Evolutionary conservation across 345 rosid genomes (phyloP).

Genomic region (Draba incana): DNA sequence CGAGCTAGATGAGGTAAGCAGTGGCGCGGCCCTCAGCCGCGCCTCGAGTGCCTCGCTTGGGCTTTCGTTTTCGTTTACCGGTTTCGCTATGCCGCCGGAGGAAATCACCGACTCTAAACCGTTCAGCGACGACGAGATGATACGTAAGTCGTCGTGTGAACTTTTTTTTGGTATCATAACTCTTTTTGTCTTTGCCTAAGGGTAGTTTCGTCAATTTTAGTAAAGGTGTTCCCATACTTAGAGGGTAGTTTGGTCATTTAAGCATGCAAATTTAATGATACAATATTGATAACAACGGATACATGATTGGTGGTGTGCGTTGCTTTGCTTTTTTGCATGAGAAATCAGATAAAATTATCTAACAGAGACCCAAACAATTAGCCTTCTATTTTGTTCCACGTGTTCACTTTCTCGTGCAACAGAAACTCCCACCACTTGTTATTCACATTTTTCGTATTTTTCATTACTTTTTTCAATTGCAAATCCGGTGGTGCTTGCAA

Average conservation of each 20-base stretch:
- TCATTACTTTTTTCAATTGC: constrained; percentile 22
- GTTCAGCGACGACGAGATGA: constrained; percentile 91
- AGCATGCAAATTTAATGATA: background rate
- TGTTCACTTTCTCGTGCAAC: constrained; percentile 42
- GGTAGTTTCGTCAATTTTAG: constrained; percentile 14
- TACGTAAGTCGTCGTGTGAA: constrained; percentile 60
- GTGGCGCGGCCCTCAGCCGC: constrained; percentile 89
- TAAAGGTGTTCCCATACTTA: constrained; percentile 3
- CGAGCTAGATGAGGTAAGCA: constrained; percentile 75
- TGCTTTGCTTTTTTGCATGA: constrained; percentile 40
- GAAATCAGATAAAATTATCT: constrained; percentile 29
- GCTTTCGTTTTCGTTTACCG: constrained; percentile 91
- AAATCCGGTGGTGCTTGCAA: constrained; percentile 30
- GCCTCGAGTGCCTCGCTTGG: constrained; percentile 97
- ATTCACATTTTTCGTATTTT: constrained; percentile 1
- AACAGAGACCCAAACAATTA: constrained; percentile 14
- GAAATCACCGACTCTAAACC: constrained; percentile 77
- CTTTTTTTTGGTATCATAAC: background rate
- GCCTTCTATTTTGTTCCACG: constrained; percentile 39
- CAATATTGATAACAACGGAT: constrained; percentile 37
- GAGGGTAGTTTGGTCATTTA: constrained; percentile 35
- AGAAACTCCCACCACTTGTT: constrained; percentile 39
- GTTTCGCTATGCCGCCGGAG: constrained; percentile 83
- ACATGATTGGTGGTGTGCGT: constrained; percentile 46
- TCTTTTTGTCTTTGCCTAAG: background rate